Conservation (phyloP, 495 filamentous ascomycete genomes). For the Aspergillus mulundensis region DNA sequence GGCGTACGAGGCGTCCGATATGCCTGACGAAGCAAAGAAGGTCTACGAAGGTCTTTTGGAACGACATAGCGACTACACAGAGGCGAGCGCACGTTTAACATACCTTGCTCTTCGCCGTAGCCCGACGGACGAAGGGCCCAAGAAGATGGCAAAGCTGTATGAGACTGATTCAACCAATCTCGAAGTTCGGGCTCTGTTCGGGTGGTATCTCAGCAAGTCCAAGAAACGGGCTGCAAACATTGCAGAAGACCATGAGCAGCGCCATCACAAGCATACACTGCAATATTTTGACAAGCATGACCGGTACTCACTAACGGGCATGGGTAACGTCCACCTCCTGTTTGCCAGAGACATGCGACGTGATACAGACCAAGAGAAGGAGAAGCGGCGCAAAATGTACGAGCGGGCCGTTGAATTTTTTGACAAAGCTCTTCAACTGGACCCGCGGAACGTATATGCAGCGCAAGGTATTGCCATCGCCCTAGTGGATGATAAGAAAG, state of each 20-base stretch:
- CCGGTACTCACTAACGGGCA: conserved; percentile 85
- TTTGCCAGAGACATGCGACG: conserved; percentile 91
- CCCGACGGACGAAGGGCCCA: conserved; percentile 80
- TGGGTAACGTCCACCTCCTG: conserved; percentile 88
- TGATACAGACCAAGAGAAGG: conserved; percentile 81
- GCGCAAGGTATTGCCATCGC: conserved; percentile 95
- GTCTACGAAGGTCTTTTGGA: conserved; percentile 80
- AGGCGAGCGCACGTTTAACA: conserved; percentile 79
- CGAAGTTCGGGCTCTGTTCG: conserved; percentile 86
- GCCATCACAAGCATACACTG: conserved; percentile 93
- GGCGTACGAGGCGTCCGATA: conserved; percentile 83
- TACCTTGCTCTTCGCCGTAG: conserved; percentile 85
- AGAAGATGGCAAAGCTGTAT: conserved; percentile 75
- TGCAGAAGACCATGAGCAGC: conserved; percentile 82
- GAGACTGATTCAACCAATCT: conserved; percentile 74
- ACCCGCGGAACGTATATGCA: conserved; percentile 89
- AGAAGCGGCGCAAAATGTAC: conserved; percentile 82
- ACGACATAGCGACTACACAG: conserved; percentile 84
- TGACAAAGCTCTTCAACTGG: conserved; percentile 90
- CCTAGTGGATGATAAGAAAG: conserved; percentile 87
- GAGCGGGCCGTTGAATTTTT: conserved; percentile 94
- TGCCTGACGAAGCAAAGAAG: conserved; percentile 76
- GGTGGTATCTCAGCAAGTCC: conserved; percentile 86
- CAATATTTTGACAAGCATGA: conserved; percentile 96
- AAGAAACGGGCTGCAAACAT: conserved; percentile 77